These are phyloP conservation scores for Colletotrichum truncatum DNA, from an alignment of 2,329 filamentous ascomycete genomes.

Conservation along the genomic window DNA sequence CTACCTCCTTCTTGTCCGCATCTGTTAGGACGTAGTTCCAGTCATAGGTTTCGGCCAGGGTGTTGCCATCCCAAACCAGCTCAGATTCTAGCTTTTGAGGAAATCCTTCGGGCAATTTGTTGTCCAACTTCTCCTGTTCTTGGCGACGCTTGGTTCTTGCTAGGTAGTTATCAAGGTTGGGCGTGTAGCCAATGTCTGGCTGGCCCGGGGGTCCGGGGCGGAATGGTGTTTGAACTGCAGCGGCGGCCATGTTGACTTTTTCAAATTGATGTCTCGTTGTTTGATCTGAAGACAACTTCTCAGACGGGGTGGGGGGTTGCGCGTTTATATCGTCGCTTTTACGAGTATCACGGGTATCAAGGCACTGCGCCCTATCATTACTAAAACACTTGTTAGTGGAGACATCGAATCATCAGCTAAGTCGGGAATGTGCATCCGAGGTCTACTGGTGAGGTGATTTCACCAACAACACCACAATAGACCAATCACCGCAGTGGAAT, in stretches of 20 bases:
- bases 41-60: constrained; percentile 55
- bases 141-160: constrained; percentile 56
- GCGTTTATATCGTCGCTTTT: neutral
- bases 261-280: too few species aligned
- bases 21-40: constrained; percentile 61
- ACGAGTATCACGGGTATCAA: too few species aligned
- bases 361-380: neutral
- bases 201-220: constrained; percentile 49
- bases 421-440: neutral
- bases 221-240: constrained; percentile 25
- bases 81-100: constrained; percentile 56
- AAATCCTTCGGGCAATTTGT: constrained; percentile 58
- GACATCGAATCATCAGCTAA: neutral
- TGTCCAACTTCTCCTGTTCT: constrained; percentile 48
- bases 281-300: too few species aligned
- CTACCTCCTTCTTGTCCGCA: constrained; percentile 59
- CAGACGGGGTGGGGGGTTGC: too few species aligned
- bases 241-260: constrained; percentile 34
- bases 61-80: constrained; percentile 66
- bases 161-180: constrained; percentile 62
- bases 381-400: neutral
- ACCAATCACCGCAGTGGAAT: neutral
- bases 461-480: neutral
- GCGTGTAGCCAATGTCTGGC: constrained; percentile 67
- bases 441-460: neutral